Percentiles rank a stretch among this genome's conserved stretches.
Conservation (phyloP, 2,329 filamentous ascomycete species). For the Akanthomyces uredinophilus region DNA sequence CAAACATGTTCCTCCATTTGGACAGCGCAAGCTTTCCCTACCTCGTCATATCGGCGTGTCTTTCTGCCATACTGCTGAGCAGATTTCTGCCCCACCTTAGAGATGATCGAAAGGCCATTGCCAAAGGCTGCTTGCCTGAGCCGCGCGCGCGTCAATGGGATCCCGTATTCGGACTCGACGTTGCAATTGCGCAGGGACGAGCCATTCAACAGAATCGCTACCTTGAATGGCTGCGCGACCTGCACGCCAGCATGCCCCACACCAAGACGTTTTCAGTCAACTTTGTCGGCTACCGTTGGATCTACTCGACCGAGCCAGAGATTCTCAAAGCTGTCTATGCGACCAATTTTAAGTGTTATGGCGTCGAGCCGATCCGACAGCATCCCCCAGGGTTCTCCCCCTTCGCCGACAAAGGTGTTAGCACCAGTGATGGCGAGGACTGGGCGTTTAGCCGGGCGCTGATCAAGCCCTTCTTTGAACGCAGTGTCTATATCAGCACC, state of each 20-base stretch:
- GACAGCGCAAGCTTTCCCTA: background rate
- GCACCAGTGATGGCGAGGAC: conserved; percentile 18
- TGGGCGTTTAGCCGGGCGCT: conserved; percentile 20
- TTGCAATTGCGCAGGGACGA: conserved; percentile 18
- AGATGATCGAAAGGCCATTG: background rate
- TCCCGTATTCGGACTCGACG: conserved; percentile 19
- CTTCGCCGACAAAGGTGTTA: conserved; percentile 18
- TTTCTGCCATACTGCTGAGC: background rate
- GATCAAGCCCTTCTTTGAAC: conserved; percentile 21
- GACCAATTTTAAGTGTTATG: conserved; percentile 20
- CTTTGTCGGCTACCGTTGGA: conserved; percentile 19
- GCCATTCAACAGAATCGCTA: conserved; percentile 19
- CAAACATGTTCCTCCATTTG: background rate
- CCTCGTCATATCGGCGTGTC: background rate
- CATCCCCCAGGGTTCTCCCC: conserved; percentile 18
- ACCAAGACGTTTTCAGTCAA: conserved; percentile 20
- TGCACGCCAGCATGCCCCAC: conserved; percentile 16
- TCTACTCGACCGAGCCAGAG: conserved; percentile 20
- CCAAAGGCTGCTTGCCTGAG: conserved; percentile 14
- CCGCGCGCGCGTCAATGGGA: conserved; percentile 17
- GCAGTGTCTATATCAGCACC: conserved; percentile 19
- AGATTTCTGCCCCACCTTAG: background rate
- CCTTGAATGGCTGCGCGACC: conserved; percentile 19
- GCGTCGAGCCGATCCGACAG: conserved; percentile 20
- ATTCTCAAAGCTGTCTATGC: conserved; percentile 21